A percentile compares a stretch with the other conserved stretches of the same genome.
These are phyloP conservation scores for Microbotryum silenes-acaulis DNA, from an alignment of 1,284 basidiomycete genomes.

Conservation along the genomic window DNA sequence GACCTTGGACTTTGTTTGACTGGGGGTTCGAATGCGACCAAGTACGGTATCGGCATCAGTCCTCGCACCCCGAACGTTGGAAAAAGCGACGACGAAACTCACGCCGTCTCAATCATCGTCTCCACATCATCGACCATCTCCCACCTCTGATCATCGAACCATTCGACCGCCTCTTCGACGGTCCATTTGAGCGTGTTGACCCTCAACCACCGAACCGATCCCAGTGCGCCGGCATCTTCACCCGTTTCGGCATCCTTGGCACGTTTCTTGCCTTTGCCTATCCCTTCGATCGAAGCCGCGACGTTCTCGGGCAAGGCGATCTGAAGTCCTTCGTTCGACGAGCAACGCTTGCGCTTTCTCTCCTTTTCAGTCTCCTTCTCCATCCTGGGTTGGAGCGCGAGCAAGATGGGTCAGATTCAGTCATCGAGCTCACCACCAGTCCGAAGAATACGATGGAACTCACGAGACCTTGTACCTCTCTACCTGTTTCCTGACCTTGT, in stretches of 20 bases:
- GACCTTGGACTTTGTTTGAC: conserved; percentile 46
- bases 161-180: conserved; percentile 51
- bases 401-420: background rate
- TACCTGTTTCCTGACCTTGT: conserved; percentile 36
- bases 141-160: conserved; percentile 35
- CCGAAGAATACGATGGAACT: background rate
- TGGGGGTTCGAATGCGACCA: conserved; percentile 31
- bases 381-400: conserved; percentile 10
- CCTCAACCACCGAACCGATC: conserved; percentile 48
- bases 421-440: background rate
- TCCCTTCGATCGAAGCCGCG: conserved; percentile 24
- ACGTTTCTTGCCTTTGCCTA: conserved; percentile 33
- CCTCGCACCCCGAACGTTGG: too few species aligned
- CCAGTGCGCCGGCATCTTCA: conserved; percentile 22
- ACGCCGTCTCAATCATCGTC: conserved; percentile 24
- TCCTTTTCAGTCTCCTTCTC: conserved; percentile 34
- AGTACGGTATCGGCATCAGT: background rate
- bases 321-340: conserved; percentile 31
- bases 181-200: conserved; percentile 70
- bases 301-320: conserved; percentile 26
- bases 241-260: conserved; percentile 20
- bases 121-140: conserved; percentile 22
- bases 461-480: conserved; percentile 35
- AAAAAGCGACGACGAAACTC: conserved; percentile 3
- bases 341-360: conserved; percentile 31